Percentiles rank a stretch among this genome's conserved stretches.
Evolutionary conservation across 805 yeast genomes (phyloP).

Genomic region (Pichia nakasei): DNA sequence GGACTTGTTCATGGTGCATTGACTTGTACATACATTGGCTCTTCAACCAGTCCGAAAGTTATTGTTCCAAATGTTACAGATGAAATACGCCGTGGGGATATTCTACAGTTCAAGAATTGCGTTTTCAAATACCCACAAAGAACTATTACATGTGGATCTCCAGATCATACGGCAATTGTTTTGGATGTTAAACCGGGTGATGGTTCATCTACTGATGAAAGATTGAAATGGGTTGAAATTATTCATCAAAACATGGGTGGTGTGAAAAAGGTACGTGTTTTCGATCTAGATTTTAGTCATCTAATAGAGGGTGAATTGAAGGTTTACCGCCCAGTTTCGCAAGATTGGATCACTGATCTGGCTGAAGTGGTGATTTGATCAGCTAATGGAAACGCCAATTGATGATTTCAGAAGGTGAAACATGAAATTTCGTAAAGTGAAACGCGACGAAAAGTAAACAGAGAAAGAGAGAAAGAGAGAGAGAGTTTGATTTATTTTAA

Average conservation of each 20-base stretch:
- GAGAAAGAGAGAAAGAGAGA: no score
- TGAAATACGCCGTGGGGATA: conserved; percentile 45
- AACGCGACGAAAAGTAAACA: conserved; percentile 6
- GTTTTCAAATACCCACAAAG: conserved; percentile 29
- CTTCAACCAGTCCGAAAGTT: conserved; percentile 12
- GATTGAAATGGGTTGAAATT: conserved; percentile 23
- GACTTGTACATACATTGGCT: conserved; percentile 16
- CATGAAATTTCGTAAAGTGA: not conserved
- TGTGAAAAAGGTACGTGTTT: conserved; percentile 31
- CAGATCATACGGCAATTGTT: conserved; percentile 43
- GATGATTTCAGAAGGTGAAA: not conserved
- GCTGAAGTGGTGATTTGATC: conserved; percentile 9
- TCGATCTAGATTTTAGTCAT: conserved; percentile 30
- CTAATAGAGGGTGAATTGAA: conserved; percentile 35
- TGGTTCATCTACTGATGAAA: conserved; percentile 18
- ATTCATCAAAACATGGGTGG: conserved; percentile 45
- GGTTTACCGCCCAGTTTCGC: conserved; percentile 41
- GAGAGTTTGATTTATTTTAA: no score
- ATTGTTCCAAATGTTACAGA: conserved; percentile 26
- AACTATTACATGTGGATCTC: conserved; percentile 37
- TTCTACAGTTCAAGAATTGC: conserved; percentile 39
- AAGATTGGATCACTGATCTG: conserved; percentile 32
- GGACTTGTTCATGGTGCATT: conserved; percentile 39
- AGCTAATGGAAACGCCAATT: not conserved
- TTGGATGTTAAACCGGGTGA: conserved; percentile 26